Evolutionary conservation across 2,329 filamentous ascomycete species (phyloP).

Genomic region (Escovopsis sp.): DNA sequence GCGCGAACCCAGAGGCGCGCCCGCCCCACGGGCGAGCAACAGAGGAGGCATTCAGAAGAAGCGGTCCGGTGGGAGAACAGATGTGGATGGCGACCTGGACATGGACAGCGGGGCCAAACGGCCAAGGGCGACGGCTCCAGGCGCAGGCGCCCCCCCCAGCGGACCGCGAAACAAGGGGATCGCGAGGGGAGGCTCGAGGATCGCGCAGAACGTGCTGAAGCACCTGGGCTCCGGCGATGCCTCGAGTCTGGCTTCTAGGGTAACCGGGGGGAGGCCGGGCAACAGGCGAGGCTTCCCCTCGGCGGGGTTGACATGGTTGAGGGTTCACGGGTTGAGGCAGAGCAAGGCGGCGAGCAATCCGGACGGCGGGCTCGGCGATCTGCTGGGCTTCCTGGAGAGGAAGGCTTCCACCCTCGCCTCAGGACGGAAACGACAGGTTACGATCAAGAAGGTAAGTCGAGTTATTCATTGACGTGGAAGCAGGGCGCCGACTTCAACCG

Average conservation of each 20-base stretch:
- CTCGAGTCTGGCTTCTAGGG: conserved; percentile 19
- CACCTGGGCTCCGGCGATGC: conserved; percentile 24
- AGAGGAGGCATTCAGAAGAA: conserved; percentile 39
- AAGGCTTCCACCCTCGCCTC: conserved; percentile 46
- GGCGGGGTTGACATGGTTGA: conserved; percentile 21
- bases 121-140: conserved; percentile 14
- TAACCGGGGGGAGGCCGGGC: conserved; percentile 14
- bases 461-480: conserved; percentile 17
- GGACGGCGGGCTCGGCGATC: conserved; percentile 50
- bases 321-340: conserved; percentile 47
- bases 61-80: conserved; percentile 25
- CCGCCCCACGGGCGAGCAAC: conserved; percentile 17
- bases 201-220: conserved; percentile 29
- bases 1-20: conserved; percentile 17
- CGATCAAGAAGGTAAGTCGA: conserved; percentile 63
- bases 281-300: conserved; percentile 11
- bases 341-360: conserved; percentile 54
- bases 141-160: conserved; percentile 15
- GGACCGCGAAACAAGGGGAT: conserved; percentile 16
- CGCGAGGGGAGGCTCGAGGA: conserved; percentile 19
- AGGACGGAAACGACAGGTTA: conserved; percentile 33
- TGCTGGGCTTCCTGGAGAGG: conserved; percentile 56
- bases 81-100: conserved; percentile 45
- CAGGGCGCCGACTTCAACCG: conserved; percentile 10
- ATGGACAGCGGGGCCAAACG: conserved; percentile 32